A percentile compares a stretch with the other conserved stretches of the same genome.
phyloP scores from a whole-genome alignment of 805 yeast genomes.

The Huiozyma sinensis region DNA sequence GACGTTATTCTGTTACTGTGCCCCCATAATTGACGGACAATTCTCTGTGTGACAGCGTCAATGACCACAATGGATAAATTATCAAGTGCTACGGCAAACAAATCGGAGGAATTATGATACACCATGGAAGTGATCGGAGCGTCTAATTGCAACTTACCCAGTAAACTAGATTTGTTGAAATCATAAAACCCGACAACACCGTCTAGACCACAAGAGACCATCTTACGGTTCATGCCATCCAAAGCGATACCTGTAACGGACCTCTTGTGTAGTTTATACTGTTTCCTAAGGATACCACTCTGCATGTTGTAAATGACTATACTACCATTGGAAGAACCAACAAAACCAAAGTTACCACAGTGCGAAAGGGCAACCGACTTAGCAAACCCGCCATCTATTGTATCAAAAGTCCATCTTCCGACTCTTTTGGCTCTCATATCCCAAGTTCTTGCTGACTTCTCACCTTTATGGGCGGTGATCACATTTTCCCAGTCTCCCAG shows the following conservation, averaged over 20 bases:
- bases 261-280: slow-evolving; percentile 58
- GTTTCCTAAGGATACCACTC: slow-evolving; percentile 73
- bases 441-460: slow-evolving; percentile 85
- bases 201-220: slow-evolving; percentile 83
- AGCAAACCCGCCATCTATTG: slow-evolving; percentile 70
- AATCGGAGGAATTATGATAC: slow-evolving; percentile 73
- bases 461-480: slow-evolving; percentile 79
- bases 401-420: slow-evolving; percentile 59
- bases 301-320: slow-evolving; percentile 83
- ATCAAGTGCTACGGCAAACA: slow-evolving; percentile 78
- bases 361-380: slow-evolving; percentile 71
- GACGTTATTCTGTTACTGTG: slow-evolving; percentile 82
- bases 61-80: slow-evolving; percentile 74
- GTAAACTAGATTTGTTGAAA: slow-evolving; percentile 57
- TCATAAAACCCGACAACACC: slow-evolving; percentile 83
- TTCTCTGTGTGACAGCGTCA: slow-evolving; percentile 69
- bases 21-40: slow-evolving; percentile 82
- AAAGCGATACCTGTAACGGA: slow-evolving; percentile 82
- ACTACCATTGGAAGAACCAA: slow-evolving; percentile 82
- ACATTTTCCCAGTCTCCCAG: slow-evolving; percentile 92
- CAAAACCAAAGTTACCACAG: slow-evolving; percentile 91
- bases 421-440: slow-evolving; percentile 65
- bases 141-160: slow-evolving; percentile 57
- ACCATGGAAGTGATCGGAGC: slow-evolving; percentile 71
- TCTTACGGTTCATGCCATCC: slow-evolving; percentile 81